Conservation (phyloP, 1,284 basidiomycete species). For the Ustilago nuda region DNA sequence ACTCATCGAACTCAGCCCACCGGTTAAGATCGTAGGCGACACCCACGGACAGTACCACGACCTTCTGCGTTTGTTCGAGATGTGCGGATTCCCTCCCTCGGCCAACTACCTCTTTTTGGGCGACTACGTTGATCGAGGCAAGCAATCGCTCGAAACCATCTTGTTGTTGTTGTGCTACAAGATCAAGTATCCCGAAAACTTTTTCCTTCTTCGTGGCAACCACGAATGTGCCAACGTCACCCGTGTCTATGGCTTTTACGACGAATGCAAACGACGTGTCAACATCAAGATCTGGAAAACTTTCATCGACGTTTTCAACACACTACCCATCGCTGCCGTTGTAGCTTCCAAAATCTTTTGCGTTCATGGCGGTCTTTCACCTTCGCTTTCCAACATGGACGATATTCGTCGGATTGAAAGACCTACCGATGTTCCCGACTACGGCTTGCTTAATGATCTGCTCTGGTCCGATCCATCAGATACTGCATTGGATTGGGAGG, state of each 20-base stretch:
- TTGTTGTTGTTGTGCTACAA: constrained; percentile 97
- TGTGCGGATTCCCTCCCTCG: constrained; percentile 98
- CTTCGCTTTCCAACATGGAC: constrained; percentile 97
- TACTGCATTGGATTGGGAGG: constrained; percentile 98
- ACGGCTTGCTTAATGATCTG: constrained; percentile 94
- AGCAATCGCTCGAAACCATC: constrained; percentile 98
- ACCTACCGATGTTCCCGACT: constrained; percentile 99
- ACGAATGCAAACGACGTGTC: constrained; percentile 99
- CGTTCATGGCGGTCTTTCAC: constrained; percentile 97
- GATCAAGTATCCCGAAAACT: constrained; percentile 97
- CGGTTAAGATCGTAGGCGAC: constrained; percentile 99
- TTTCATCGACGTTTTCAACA: constrained; percentile 99
- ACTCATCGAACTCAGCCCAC: constrained; percentile 94
- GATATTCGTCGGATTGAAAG: constrained; percentile 98
- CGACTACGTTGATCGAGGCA: constrained; percentile 98
- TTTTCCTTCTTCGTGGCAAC: constrained; percentile 96
- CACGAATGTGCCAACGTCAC: constrained; percentile 99
- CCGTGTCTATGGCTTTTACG: constrained; percentile 99
- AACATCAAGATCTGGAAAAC: constrained; percentile 99
- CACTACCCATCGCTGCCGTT: constrained; percentile 96
- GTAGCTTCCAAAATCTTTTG: constrained; percentile 99
- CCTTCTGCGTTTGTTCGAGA: constrained; percentile 96
- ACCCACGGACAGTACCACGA: constrained; percentile 99
- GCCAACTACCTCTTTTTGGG: constrained; percentile 99
- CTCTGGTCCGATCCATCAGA: constrained; percentile 99